Percentiles rank a stretch among this genome's conserved stretches.
Evolutionary conservation across 352 stramenopile species (phyloP).

Genomic region (Elongisporangium senticosum): DNA sequence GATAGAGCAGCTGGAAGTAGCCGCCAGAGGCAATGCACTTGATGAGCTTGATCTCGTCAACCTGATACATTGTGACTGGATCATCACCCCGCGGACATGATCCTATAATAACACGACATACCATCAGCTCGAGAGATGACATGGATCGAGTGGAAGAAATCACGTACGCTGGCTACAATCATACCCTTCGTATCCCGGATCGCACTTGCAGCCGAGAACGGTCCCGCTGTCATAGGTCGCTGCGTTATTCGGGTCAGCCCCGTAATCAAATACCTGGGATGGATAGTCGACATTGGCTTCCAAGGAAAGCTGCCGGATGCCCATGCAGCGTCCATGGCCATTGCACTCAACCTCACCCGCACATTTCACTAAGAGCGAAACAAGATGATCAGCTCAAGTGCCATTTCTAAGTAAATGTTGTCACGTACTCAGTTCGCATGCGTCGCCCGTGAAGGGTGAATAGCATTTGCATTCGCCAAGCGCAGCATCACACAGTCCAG

Average conservation of each 20-base stretch:
- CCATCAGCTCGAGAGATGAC: background rate
- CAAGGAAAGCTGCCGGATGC: constrained; percentile 55
- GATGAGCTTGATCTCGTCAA: constrained; percentile 80
- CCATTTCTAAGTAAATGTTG: too few relatives aligned
- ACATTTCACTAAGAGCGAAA: constrained; percentile 41
- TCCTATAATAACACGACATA: constrained; percentile 20
- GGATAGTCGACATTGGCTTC: constrained; percentile 46
- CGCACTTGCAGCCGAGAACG: constrained; percentile 87
- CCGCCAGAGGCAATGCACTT: constrained; percentile 54
- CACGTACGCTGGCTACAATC: constrained; percentile 75
- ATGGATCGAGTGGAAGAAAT: background rate
- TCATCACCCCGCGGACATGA: constrained; percentile 87
- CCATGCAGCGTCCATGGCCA: constrained; percentile 76
- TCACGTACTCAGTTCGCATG: constrained; percentile 46
- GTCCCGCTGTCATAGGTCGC: constrained; percentile 75
- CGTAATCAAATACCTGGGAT: constrained; percentile 62
- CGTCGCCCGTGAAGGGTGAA: constrained; percentile 45
- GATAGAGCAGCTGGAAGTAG: constrained; percentile 57
- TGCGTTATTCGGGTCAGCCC: constrained; percentile 53
- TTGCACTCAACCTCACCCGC: constrained; percentile 43
- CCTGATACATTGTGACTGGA: constrained; percentile 66
- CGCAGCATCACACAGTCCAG: constrained; percentile 42
- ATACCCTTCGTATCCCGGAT: constrained; percentile 86
- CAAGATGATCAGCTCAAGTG: background rate
- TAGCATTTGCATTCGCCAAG: constrained; percentile 59